A percentile compares a stretch with the other conserved stretches of the same genome.
Evolutionary conservation across 2,329 filamentous ascomycete genomes (phyloP).

Genomic region (Colletotrichum somersetense): DNA sequence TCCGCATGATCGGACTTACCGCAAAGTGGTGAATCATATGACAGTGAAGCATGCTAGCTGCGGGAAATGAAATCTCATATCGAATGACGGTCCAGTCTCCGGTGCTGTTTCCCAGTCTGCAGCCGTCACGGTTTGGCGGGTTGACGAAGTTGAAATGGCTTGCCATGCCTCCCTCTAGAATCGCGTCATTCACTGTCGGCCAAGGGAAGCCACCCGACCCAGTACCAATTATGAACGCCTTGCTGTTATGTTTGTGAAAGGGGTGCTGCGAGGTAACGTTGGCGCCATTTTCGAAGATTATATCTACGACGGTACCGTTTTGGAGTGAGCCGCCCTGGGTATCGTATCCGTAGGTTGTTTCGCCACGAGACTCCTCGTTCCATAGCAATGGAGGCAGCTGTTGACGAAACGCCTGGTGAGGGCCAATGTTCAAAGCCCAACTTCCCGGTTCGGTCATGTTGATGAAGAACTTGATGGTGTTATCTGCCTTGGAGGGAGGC

Average conservation of each 20-base stretch:
- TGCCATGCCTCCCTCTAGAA: constrained; percentile 28
- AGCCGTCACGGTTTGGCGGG: constrained; percentile 32
- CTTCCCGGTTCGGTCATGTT: constrained; percentile 35
- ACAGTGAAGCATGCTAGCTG: constrained; percentile 37
- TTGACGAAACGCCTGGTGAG: constrained; percentile 34
- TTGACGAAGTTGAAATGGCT: constrained; percentile 25
- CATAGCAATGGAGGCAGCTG: constrained; percentile 30
- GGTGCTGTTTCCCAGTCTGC: constrained; percentile 31
- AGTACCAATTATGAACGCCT: constrained; percentile 34
- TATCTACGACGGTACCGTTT: constrained; percentile 30
- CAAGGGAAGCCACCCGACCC: constrained; percentile 32
- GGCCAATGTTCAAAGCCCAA: constrained; percentile 33
- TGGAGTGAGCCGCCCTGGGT: constrained; percentile 3
- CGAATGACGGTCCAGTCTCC: constrained; percentile 38
- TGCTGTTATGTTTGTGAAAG: constrained; percentile 37
- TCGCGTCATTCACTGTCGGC: constrained; percentile 32
- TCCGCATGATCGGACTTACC: neutral
- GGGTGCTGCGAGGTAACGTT: constrained; percentile 38
- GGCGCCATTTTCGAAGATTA: constrained; percentile 36
- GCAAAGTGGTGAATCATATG: constrained; percentile 39
- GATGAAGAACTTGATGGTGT: constrained; percentile 34
- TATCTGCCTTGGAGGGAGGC: constrained; percentile 28
- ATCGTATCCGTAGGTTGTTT: constrained; percentile 26
- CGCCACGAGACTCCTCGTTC: constrained; percentile 27
- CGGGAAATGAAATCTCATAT: constrained; percentile 34